These are phyloP conservation scores for Lichtheimia corymbifera DNA, from an alignment of 371 early-diverging fungal species.

Conservation along the genomic window DNA sequence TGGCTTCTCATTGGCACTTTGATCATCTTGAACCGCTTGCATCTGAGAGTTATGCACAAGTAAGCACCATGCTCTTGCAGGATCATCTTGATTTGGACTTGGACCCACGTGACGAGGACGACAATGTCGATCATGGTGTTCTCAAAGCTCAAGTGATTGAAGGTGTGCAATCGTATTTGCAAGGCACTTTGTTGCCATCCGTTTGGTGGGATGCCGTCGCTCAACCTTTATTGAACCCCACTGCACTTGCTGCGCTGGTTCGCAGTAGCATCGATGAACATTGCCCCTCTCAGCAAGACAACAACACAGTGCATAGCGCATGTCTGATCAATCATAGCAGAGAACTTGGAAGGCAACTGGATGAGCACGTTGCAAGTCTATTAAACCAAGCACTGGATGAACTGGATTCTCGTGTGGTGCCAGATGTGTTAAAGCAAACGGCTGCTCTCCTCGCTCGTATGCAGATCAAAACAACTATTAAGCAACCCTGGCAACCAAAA, in stretches of 20 bases:
- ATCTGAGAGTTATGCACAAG: neutral
- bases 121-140: neutral
- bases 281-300: neutral
- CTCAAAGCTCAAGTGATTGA: neutral
- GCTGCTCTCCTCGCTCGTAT: neutral
- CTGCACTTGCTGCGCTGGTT: neutral
- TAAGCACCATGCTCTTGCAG: neutral
- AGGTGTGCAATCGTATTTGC: neutral
- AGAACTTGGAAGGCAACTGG: neutral
- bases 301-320: neutral
- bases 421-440: neutral
- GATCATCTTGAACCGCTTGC: slow-evolving; percentile 4
- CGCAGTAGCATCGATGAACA: neutral
- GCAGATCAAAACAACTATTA: neutral
- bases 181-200: neutral
- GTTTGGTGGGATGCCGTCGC: neutral
- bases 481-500: neutral
- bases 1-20: slow-evolving; percentile 6
- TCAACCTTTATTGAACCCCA: neutral
- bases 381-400: neutral
- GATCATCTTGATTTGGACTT: neutral
- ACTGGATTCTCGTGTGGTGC: neutral
- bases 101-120: neutral
- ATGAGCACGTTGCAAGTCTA: neutral
- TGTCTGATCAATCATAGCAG: neutral